Percentiles rank a stretch among this genome's conserved stretches.
These are phyloP conservation scores for Phylloporus arenicola DNA, from an alignment of 768 basidiomycete species.

Conservation along the genomic window DNA sequence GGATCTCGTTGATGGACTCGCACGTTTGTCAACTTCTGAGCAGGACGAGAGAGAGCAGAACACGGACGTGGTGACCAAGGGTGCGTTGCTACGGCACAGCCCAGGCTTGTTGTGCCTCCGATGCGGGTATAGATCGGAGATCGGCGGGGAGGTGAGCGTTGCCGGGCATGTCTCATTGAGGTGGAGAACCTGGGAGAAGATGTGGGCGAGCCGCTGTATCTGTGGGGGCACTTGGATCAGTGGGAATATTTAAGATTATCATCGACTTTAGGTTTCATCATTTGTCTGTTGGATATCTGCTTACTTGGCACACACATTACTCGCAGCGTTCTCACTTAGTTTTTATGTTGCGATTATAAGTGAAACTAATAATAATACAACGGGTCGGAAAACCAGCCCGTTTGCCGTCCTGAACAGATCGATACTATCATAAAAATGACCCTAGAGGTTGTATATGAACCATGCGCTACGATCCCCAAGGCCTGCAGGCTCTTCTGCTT, in stretches of 20 bases:
- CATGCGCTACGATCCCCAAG: constrained; percentile 44
- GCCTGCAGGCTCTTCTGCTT: constrained; percentile 32
- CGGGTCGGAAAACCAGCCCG: background rate
- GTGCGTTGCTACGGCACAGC: constrained; percentile 37
- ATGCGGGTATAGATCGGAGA: constrained; percentile 56
- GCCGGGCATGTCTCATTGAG: constrained; percentile 33
- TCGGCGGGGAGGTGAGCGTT: constrained; percentile 29
- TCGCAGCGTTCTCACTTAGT: background rate
- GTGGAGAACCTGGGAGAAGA: constrained; percentile 63
- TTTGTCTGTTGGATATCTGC: background rate
- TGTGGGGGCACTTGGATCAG: constrained; percentile 64
- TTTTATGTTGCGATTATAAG: background rate
- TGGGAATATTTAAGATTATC: constrained; percentile 9
- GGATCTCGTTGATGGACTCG: constrained; percentile 63
- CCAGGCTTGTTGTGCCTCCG: constrained; percentile 48
- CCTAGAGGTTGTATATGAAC: constrained; percentile 46
- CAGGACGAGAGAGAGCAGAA: constrained; percentile 36
- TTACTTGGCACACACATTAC: background rate
- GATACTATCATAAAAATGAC: background rate
- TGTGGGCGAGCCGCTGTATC: constrained; percentile 56
- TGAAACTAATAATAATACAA: background rate
- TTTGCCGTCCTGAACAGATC: background rate
- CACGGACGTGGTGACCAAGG: constrained; percentile 63
- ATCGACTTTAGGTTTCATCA: background rate
- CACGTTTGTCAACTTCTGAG: constrained; percentile 37